A percentile compares a stretch with the other conserved stretches of the same genome.
Conservation (phyloP, 1,284 basidiomycete genomes). For the Rhizopogon hawkerae region DNA sequence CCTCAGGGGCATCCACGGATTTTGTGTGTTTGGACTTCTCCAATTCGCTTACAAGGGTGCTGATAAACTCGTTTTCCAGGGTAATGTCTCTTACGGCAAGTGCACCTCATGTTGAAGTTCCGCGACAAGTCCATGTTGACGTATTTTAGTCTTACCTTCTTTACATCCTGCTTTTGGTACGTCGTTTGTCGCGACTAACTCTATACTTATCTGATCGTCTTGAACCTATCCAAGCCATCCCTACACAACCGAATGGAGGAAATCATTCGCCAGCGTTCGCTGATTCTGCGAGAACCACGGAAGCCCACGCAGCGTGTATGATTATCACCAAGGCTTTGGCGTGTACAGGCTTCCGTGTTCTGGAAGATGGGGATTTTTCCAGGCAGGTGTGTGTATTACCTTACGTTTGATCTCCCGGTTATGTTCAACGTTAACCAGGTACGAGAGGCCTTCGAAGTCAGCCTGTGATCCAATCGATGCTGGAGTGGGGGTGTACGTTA, state of each 20-base stretch:
- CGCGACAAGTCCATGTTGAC: slow-evolving; percentile 11
- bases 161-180: slow-evolving; percentile 58
- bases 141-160: slow-evolving; percentile 45
- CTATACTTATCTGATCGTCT: slow-evolving; percentile 7
- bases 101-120: slow-evolving; percentile 11
- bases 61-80: slow-evolving; percentile 32
- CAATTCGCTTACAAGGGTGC: slow-evolving; percentile 1
- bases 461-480: not conserved
- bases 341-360: slow-evolving; percentile 46
- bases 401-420: not conserved
- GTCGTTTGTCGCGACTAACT: slow-evolving; percentile 9
- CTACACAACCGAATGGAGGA: slow-evolving; percentile 49
- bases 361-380: slow-evolving; percentile 53
- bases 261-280: slow-evolving; percentile 66
- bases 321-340: slow-evolving; percentile 53
- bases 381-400: slow-evolving; percentile 34
- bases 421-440: slow-evolving; percentile 21
- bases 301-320: slow-evolving; percentile 56
- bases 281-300: slow-evolving; percentile 45
- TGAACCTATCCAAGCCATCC: slow-evolving; percentile 43
- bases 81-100: slow-evolving; percentile 60
- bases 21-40: slow-evolving; percentile 39
- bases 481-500: not conserved
- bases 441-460: slow-evolving; percentile 21
- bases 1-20: slow-evolving; percentile 51